Evolutionary conservation across 306 rosid genomes (phyloP).

Genomic region (Benincasa hispida): DNA sequence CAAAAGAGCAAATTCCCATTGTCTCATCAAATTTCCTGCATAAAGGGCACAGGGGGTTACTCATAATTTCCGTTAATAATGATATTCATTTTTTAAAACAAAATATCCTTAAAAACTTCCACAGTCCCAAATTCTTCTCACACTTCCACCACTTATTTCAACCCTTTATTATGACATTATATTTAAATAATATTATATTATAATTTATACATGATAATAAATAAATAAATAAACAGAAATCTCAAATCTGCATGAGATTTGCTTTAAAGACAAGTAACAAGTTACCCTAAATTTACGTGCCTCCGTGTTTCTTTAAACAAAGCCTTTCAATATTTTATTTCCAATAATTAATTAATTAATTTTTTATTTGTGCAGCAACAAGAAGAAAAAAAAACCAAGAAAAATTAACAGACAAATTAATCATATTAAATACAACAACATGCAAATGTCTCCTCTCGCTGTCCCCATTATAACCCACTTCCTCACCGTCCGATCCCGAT

Average conservation of each 20-base stretch:
- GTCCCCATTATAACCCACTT: background rate
- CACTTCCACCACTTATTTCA: background rate
- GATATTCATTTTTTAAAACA: too few species aligned
- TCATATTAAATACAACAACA: background rate
- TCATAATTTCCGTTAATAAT: too few species aligned
- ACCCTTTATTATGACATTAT: background rate
- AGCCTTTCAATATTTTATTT: background rate
- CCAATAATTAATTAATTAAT: background rate
- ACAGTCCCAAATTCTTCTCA: background rate
- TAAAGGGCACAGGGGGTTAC: too few species aligned
- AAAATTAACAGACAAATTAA: background rate
- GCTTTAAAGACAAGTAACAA: background rate
- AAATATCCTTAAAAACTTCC: background rate
- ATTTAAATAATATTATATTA: background rate
- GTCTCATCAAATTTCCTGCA: too few species aligned
- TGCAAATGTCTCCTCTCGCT: background rate
- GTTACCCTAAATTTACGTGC: conserved; percentile 3
- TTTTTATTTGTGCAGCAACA: background rate
- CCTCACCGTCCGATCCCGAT: background rate
- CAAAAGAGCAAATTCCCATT: too few species aligned
- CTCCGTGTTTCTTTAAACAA: background rate
- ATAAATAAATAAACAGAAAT: background rate
- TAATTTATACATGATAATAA: background rate
- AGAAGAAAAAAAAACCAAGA: background rate
- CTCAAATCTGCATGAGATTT: conserved; percentile 6